These are phyloP conservation scores for Aspergillus quadricinctus DNA, from an alignment of 2,329 filamentous ascomycete genomes.

Conservation along the genomic window DNA sequence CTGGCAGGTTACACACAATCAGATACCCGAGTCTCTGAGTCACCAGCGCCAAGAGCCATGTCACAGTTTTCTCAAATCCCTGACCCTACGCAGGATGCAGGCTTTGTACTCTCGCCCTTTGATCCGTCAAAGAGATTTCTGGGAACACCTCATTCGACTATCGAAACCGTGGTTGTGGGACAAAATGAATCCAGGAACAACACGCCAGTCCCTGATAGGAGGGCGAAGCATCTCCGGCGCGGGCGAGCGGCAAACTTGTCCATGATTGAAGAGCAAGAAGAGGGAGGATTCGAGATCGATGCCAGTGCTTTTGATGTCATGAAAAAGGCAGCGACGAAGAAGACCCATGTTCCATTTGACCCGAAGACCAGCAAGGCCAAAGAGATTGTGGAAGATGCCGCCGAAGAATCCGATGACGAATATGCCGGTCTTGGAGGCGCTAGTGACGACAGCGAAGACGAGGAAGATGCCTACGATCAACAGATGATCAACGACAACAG, in stretches of 20 bases:
- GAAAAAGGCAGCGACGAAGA: constrained; percentile 58
- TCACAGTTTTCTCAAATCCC: constrained; percentile 67
- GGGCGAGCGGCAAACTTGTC: constrained; percentile 42
- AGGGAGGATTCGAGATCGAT: constrained; percentile 34
- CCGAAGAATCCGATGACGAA: constrained; percentile 96
- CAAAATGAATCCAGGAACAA: constrained; percentile 42
- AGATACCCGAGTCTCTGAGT: constrained; percentile 33
- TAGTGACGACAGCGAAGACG: constrained; percentile 78
- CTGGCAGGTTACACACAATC: constrained; percentile 34
- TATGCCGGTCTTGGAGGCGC: constrained; percentile 89
- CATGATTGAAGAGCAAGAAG: constrained; percentile 42
- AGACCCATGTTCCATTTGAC: constrained; percentile 61
- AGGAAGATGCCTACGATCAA: constrained; percentile 70
- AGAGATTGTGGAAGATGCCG: constrained; percentile 85
- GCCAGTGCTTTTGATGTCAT: constrained; percentile 65
- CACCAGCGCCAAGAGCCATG: constrained; percentile 32
- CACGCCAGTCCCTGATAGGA: constrained; percentile 62
- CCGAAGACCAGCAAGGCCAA: constrained; percentile 84
- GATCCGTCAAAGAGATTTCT: constrained; percentile 62
- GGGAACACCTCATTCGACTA: constrained; percentile 61
- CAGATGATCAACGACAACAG: constrained; percentile 88
- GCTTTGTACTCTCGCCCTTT: constrained; percentile 70
- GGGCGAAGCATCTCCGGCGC: constrained; percentile 52
- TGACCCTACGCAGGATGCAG: constrained; percentile 75
- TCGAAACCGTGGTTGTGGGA: constrained; percentile 61